Percentiles rank a stretch among this genome's conserved stretches.
Evolutionary conservation across 2,329 filamentous ascomycete genomes (phyloP).

Genomic region (Pyricularia pennisetigena): DNA sequence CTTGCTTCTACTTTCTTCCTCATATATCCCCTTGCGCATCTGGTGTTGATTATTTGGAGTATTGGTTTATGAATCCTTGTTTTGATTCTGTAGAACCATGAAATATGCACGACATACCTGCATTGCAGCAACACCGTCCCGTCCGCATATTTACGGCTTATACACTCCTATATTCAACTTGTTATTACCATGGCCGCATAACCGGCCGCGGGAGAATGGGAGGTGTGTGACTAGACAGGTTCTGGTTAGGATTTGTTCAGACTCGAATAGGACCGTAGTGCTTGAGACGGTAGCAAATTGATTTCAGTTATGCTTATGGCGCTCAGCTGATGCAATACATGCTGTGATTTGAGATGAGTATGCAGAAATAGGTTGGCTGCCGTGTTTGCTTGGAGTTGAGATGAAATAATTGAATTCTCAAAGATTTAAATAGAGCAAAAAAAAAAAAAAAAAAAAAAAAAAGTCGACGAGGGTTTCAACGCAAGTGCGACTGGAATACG

Average conservation of each 20-base stretch:
- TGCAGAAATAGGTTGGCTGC: not conserved
- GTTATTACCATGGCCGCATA: not conserved
- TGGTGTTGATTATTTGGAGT: not conserved
- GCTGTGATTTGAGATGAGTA: too few relatives aligned
- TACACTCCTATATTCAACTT: not conserved
- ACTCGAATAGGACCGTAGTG: not conserved
- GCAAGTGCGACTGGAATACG: not conserved
- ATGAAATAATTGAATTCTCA: not conserved
- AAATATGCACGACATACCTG: not conserved
- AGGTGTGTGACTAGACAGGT: not conserved
- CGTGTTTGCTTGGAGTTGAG: not conserved
- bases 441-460: too few relatives aligned
- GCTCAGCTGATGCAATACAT: not conserved
- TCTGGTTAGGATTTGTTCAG: not conserved
- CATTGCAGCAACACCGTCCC: not conserved
- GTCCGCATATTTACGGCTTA: not conserved
- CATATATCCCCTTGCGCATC: not conserved
- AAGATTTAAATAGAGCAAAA: not conserved
- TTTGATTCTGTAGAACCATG: not conserved
- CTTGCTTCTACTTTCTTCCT: not conserved
- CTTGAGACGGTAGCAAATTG: not conserved
- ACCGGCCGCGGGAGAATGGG: not conserved
- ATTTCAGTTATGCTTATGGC: not conserved
- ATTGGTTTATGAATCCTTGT: not conserved
- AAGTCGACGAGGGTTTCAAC: not conserved